Evolutionary conservation across 495 filamentous ascomycete species (phyloP).

Genomic region (Entonaema liquescens): DNA sequence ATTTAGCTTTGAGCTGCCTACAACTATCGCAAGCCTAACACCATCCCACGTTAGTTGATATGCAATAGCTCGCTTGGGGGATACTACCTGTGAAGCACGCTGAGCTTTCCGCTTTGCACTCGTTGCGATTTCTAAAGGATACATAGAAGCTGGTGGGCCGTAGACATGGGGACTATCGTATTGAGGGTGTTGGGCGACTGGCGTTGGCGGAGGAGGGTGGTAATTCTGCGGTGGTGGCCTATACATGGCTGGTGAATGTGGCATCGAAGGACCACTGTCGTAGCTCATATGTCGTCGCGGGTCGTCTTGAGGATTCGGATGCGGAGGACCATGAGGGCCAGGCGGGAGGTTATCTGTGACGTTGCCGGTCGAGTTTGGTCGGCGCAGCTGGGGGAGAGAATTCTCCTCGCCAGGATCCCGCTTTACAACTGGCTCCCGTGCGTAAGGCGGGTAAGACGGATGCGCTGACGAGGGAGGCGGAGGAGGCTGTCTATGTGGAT

Average conservation of each 20-base stretch:
- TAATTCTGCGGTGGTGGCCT: slow-evolving; percentile 51
- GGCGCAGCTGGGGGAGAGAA: slow-evolving; percentile 54
- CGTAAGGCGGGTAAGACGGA: slow-evolving; percentile 51
- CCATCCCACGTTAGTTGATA: slow-evolving; percentile 39
- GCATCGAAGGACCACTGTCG: slow-evolving; percentile 52
- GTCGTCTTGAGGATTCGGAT: slow-evolving; percentile 48
- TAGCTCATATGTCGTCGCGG: slow-evolving; percentile 58
- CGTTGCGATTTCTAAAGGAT: slow-evolving; percentile 56
- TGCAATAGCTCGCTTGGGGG: slow-evolving; percentile 2
- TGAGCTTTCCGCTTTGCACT: slow-evolving; percentile 60
- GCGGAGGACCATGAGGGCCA: slow-evolving; percentile 48
- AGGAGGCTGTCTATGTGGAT: slow-evolving; percentile 55
- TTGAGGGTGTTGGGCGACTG: slow-evolving; percentile 50
- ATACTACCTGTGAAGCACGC: slow-evolving; percentile 59
- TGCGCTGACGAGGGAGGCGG: slow-evolving; percentile 55
- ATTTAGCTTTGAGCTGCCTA: slow-evolving; percentile 74
- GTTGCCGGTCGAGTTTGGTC: slow-evolving; percentile 56
- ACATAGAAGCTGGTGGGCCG: slow-evolving; percentile 45
- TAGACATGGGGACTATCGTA: slow-evolving; percentile 55
- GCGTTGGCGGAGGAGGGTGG: slow-evolving; percentile 54
- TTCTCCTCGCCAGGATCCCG: slow-evolving; percentile 58
- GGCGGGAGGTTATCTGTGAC: slow-evolving; percentile 49
- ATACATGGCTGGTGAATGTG: slow-evolving; percentile 52
- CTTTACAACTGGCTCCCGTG: slow-evolving; percentile 59
- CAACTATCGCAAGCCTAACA: slow-evolving; percentile 74